Evolutionary conservation across 2,329 filamentous ascomycete species (phyloP), one percentile per base, ranked within the genome.

Genomic region (Sclerotinia spermophila): DNA sequence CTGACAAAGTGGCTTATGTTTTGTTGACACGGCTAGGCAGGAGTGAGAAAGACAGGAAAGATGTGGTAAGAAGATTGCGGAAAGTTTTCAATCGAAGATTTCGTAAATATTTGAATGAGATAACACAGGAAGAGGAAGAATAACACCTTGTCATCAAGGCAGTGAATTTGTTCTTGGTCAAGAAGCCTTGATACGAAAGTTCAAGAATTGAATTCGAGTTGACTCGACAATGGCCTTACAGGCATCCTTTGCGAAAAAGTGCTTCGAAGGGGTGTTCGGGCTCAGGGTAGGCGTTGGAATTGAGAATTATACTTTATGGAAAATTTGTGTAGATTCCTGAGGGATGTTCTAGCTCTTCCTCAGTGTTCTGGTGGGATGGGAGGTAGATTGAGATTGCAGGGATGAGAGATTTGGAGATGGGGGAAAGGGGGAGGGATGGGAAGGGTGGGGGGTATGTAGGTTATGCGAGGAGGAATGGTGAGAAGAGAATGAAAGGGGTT

Each of bases 321-420:
- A n/a, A n/a, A n/a, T 11, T 55, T 33, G 17, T 33, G 17, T 5
- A 27, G 27, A 55, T 55, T 55, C 53, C 27, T 30, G 53, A 30
- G 27, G n/a, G 17, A 55, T 55, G 27, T 19, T 5, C 3, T n/a
- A 55, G 51, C 0, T 33, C 3, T 55, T 21, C n/a, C n/a, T n/a
- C n/a, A n/a, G n/a, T n/a, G n/a, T n/a, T n/a, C n/a, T n/a, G n/a
- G n/a, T n/a, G n/a, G n/a, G n/a, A n/a, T n/a, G n/a, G 45, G 11
- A n/a, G 3, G 5, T 5, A 0, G 15, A 51, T 15, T 5, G 24
- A 5, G 3, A 51, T 17, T 53, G 5, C 0, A n/a, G 45, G n/a
- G n/a, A 27, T 51, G 48, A 13, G n/a, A 13, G 27, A 27, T 15
- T 51, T 11, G 15, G 48, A 6, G 11, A 27, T 51, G 53, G 30